Base-by-base conservation (phyloP, 2,329 filamentous ascomycete species). In the Ophiostoma sp. region DNA sequence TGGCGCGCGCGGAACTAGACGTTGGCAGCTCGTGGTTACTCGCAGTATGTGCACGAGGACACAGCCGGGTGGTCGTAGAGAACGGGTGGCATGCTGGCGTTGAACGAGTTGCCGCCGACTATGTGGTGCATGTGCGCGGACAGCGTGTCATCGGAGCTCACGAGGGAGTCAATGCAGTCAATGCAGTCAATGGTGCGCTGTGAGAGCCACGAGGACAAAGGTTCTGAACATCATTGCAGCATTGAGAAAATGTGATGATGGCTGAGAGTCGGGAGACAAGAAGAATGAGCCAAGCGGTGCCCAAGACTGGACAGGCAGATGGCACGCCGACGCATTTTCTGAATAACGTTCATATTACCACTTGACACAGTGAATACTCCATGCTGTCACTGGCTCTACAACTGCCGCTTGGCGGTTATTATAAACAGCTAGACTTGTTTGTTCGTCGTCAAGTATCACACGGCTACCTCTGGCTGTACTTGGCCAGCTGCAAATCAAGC, bases 21-120 rank as follows among this genome's bases (percentile, higher is more conserved):
- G 70, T 73, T 73, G 52, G 75, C 75, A 1, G 76, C 76, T 75
- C 76, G 73, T 77, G 76, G 72, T 78, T 77, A 71, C 69, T 79
- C 76, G 6, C 70, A 72, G 70, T 77, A 77, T 18, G 72, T 74
- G 72, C 74, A 49, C 14, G 47, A n/a, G 47, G 14, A n/a, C 3
- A 49, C 14, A 14, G 47, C 18, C 47, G 47, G 47, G 47, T 14
- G 47, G 14, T 49, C 12, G 12, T 49, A n/a, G 16, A n/a, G 2
- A 1, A n/a, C 47, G 47, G 47, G 47, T 14, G 47, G 1, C 47
- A 49, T 49, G 47, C 47, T 49, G 47, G 47, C 47, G 12, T 49
- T 49, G 16, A 49, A 49, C 5, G 12, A 55, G 49, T 55, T 55
- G n/a, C 49, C 16, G n/a, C 49, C 49, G 49, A 55, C 49, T 7